phyloP scores from a whole-genome alignment of 179 eudicot genomes.

The Carnegiea gigantea region DNA sequence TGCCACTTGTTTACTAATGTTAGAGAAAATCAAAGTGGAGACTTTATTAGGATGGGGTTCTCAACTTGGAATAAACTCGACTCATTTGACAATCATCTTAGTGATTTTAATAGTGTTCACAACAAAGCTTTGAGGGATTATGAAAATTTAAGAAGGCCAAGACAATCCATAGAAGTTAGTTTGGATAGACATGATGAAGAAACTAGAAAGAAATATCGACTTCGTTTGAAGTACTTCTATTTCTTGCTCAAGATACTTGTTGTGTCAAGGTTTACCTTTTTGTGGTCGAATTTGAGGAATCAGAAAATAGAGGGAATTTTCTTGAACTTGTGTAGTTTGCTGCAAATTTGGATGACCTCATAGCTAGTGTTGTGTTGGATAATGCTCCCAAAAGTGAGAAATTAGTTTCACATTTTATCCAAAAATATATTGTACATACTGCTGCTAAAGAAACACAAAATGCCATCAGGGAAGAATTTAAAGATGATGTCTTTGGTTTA shows the following conservation, averaged over 20 bases:
- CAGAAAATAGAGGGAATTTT: constrained; percentile 5
- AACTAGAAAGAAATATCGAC: too few relatives aligned
- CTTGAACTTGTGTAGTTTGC: neutral
- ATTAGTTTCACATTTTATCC: neutral
- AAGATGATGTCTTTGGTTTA: neutral
- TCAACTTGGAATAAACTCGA: too few relatives aligned
- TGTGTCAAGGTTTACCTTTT: neutral
- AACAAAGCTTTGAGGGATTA: too few relatives aligned
- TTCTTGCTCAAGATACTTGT: neutral
- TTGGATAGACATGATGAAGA: too few relatives aligned
- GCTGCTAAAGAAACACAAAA: neutral
- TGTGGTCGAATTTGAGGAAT: constrained; percentile 3
- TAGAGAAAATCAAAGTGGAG: too few relatives aligned
- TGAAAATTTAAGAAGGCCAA: too few relatives aligned
- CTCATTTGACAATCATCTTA: too few relatives aligned
- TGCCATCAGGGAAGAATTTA: neutral
- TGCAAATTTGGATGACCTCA: neutral
- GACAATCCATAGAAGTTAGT: too few relatives aligned
- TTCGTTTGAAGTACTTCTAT: too few relatives aligned
- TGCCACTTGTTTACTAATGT: too few relatives aligned
- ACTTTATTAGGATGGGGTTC: too few relatives aligned
- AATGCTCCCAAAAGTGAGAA: constrained; percentile 2
- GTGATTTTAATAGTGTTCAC: too few relatives aligned
- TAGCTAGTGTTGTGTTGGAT: neutral
- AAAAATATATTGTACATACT: neutral